These are phyloP conservation scores for Beauveria australis DNA, from an alignment of 2,329 filamentous ascomycete genomes.

Conservation along the genomic window DNA sequence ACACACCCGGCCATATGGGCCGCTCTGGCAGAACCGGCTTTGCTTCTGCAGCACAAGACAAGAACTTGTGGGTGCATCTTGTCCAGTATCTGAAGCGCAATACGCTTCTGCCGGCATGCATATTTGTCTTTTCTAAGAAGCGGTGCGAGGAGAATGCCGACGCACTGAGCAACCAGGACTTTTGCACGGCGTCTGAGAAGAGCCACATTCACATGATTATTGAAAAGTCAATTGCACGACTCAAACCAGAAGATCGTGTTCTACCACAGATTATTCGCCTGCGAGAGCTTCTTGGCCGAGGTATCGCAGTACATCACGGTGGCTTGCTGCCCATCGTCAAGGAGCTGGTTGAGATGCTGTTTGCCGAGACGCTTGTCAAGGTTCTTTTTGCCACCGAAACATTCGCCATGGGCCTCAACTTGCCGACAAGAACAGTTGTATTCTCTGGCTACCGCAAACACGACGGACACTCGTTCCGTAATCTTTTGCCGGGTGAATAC, in stretches of 20 bases:
- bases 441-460: constrained; percentile 97
- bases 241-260: constrained; percentile 81
- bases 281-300: constrained; percentile 74
- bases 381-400: constrained; percentile 97
- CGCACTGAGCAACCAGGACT: constrained; percentile 89
- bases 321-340: constrained; percentile 94
- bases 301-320: constrained; percentile 93
- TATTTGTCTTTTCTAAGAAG: constrained; percentile 98
- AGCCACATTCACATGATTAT: constrained; percentile 97
- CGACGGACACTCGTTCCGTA: constrained; percentile 84
- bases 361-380: constrained; percentile 91
- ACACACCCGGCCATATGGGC: constrained; percentile 76
- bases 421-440: constrained; percentile 91
- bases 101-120: constrained; percentile 81
- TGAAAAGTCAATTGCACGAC: constrained; percentile 82
- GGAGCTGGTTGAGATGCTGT: constrained; percentile 93
- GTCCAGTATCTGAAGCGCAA: constrained; percentile 86
- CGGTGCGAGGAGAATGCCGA: constrained; percentile 96
- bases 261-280: constrained; percentile 90
- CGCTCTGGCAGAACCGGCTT: constrained; percentile 76
- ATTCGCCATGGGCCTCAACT: constrained; percentile 95
- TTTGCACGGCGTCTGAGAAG: constrained; percentile 87
- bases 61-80: constrained; percentile 92
- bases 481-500: constrained; percentile 89
- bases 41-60: constrained; percentile 86